Base-by-base conservation (phyloP, 78 protist genomes). In the Chrysochromulina tobinii region DNA sequence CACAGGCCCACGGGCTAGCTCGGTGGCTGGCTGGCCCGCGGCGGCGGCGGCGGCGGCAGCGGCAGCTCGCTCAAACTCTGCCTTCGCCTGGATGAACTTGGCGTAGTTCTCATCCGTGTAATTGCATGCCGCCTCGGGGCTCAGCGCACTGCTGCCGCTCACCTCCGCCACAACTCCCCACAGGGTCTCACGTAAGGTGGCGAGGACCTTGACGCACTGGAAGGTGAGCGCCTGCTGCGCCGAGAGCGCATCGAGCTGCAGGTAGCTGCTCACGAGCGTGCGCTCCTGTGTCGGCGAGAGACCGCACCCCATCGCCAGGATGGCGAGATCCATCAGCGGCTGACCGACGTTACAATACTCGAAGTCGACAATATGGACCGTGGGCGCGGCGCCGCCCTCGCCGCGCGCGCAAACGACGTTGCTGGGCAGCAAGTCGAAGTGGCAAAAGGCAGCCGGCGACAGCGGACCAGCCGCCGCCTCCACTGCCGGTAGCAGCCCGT, bases 81-180 rank as follows among this genome's bases (percentile, higher is more conserved):
- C 64, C 64, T 12, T 59, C 64, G 64, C 64, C 64, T 7, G 7
- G 7, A 7, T 59, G 64, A 59, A 59, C 23, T 7, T 12, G 64
- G 51, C 15, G 12, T n/a, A 68, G 12, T 68, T 17, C 51, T 21
- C 50, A 50, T 68, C 77, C 51, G 50, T n/a, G 77, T 68, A 68
- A 1, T 27, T 50, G 8, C 14, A 27, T 1, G 77, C 77, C 27
- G 3, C 77, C 51, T 21, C 77, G 51, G 3, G 14, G 51, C 21
- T 7, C 21, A 68, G 27, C 21, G 77, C 77, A 11, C 23, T 3
- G 48, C 50, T 3, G 48, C 77, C 48, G 51, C 77, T n/a, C 51
- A 68, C 51, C 77, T 68, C 77, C 27, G 77, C 77, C 51, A 68
- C 77, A 50, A 68, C 77, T 3, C 77, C 77, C 77, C 77, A 68